phyloP scores from a whole-genome alignment of 352 stramenopile genomes.

The Plasmopara halstedii region DNA sequence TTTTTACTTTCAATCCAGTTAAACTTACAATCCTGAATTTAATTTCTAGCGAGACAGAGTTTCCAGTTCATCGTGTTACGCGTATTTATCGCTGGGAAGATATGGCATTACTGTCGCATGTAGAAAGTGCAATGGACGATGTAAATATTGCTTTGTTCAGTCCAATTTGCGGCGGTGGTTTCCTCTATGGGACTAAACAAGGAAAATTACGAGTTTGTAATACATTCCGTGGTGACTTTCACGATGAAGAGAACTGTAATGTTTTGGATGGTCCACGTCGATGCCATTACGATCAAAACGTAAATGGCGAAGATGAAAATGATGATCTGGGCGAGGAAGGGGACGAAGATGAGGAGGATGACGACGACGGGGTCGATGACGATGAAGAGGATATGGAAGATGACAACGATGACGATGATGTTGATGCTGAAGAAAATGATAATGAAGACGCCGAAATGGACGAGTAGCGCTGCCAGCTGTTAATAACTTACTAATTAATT shows the following conservation, averaged over 20 bases:
- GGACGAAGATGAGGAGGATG: conserved; percentile 35
- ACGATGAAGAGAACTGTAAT: conserved; percentile 79
- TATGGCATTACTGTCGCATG: conserved; percentile 80
- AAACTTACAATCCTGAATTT: neutral
- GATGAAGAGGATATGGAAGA: conserved; percentile 32
- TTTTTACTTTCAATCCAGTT: neutral
- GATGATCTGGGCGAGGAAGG: conserved; percentile 39
- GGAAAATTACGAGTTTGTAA: conserved; percentile 89
- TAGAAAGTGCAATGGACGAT: conserved; percentile 91
- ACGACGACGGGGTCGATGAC: conserved; percentile 22
- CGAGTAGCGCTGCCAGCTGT: conserved; percentile 22
- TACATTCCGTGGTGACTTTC: conserved; percentile 64
- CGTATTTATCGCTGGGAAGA: conserved; percentile 86
- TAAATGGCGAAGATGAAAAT: conserved; percentile 39
- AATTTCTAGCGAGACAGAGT: conserved; percentile 56
- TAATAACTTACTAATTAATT: conserved; percentile 27
- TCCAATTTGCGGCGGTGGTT: conserved; percentile 92
- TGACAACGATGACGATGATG: conserved; percentile 23
- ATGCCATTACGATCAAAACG: conserved; percentile 57
- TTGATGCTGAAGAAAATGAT: conserved; percentile 18
- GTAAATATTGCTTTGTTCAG: conserved; percentile 99
- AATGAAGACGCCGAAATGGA: conserved; percentile 36
- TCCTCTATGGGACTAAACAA: conserved; percentile 98
- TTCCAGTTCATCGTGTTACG: conserved; percentile 77
- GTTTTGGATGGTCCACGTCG: conserved; percentile 55